Percentiles rank a stretch among this genome's conserved stretches.
phyloP scores from a whole-genome alignment of 2,329 filamentous ascomycete genomes.

The Ceratocystis papillata region DNA sequence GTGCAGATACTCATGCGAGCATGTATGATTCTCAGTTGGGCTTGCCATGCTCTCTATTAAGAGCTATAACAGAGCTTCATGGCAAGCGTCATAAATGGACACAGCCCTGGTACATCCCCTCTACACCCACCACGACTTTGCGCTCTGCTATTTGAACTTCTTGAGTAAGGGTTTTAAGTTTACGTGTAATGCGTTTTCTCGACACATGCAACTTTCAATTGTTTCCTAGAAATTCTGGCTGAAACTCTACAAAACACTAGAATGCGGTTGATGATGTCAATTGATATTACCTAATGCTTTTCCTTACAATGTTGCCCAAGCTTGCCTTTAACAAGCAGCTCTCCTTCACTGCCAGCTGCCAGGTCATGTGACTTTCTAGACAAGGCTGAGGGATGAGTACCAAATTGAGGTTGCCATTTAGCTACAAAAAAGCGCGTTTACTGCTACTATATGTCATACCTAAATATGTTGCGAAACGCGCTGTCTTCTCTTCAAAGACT shows the following conservation, averaged over 20 bases:
- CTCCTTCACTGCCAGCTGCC: not conserved
- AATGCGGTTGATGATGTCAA: not conserved
- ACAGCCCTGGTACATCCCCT: no score
- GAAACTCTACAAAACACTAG: no score
- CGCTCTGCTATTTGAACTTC: no score
- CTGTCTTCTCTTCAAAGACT: not conserved
- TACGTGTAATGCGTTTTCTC: no score
- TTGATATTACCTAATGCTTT: not conserved
- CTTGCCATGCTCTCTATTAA: not conserved
- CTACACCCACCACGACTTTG: no score
- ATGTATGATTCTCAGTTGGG: not conserved
- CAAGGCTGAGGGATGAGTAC: not conserved
- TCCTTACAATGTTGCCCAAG: not conserved
- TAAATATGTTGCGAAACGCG: not conserved
- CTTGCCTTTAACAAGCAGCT: not conserved
- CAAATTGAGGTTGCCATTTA: not conserved
- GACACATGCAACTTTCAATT: no score
- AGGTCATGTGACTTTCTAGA: not conserved
- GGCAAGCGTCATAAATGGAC: no score
- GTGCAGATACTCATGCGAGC: not conserved
- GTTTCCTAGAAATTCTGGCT: no score
- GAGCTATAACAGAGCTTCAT: no score
- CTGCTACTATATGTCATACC: not conserved
- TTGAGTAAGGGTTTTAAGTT: no score
- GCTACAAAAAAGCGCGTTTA: not conserved